These are phyloP conservation scores for Aspergillus hiratsukae DNA, from an alignment of 2,329 filamentous ascomycete species.

Conservation along the genomic window DNA sequence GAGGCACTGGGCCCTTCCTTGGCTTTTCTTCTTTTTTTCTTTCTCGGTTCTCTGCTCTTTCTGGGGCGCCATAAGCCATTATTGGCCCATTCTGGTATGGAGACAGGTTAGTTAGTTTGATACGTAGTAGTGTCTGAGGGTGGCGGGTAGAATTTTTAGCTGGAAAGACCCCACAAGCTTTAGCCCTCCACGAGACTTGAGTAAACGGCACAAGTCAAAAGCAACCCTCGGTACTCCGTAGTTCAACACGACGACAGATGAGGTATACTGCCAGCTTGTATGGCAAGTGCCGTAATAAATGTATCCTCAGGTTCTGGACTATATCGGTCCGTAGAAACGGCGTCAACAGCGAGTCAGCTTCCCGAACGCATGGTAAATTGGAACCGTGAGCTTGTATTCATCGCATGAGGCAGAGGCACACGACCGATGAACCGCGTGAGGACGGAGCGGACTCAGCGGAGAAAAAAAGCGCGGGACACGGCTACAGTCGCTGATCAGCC, in stretches of 20 bases:
- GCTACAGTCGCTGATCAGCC: constrained; percentile 1
- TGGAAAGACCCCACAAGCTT: not conserved
- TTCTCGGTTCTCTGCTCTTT: not conserved
- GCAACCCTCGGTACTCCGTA: not conserved
- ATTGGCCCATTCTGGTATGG: too few species aligned
- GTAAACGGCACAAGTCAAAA: not conserved
- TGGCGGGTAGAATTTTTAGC: too few species aligned
- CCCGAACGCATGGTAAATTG: not conserved
- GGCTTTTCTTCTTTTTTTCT: not conserved
- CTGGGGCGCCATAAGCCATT: not conserved
- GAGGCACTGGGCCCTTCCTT: not conserved
- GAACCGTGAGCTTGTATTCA: not conserved
- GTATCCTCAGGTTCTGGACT: not conserved
- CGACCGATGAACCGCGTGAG: not conserved
- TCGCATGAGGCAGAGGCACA: not conserved
- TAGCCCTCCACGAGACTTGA: not conserved
- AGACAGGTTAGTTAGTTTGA: not conserved
- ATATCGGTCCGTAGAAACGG: not conserved
- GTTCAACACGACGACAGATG: not conserved
- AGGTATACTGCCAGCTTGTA: not conserved
- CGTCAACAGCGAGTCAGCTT: not conserved
- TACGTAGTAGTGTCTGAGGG: too few species aligned
- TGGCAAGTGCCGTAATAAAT: not conserved
- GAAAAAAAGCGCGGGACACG: not conserved
- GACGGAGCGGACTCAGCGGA: not conserved